phyloP scores from a whole-genome alignment of 495 filamentous ascomycete genomes.

The Aspergillus affinis region DNA sequence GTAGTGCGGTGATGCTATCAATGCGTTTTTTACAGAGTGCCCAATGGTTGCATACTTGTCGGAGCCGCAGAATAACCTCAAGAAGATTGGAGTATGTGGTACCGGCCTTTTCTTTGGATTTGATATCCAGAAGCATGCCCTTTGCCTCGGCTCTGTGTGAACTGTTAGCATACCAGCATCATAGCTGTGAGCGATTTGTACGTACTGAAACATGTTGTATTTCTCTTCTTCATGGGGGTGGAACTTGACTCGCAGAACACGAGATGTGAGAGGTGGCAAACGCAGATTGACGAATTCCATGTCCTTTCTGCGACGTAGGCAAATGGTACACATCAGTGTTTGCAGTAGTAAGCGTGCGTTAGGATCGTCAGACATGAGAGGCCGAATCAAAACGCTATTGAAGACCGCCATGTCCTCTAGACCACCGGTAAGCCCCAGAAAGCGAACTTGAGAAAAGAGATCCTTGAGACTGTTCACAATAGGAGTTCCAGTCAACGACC shows the following conservation, averaged over 20 bases:
- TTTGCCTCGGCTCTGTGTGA: constrained; percentile 63
- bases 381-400: constrained; percentile 70
- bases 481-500: constrained; percentile 81
- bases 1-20: constrained; percentile 62
- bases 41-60: constrained; percentile 90
- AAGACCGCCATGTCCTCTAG: constrained; percentile 75
- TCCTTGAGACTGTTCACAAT: constrained; percentile 80
- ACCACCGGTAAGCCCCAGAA: constrained; percentile 75
- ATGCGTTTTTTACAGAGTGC: constrained; percentile 73
- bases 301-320: constrained; percentile 80
- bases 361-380: constrained; percentile 58
- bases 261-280: constrained; percentile 76
- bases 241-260: constrained; percentile 76
- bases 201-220: constrained; percentile 72
- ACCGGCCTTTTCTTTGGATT: constrained; percentile 42
- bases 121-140: constrained; percentile 64
- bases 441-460: constrained; percentile 76
- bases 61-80: constrained; percentile 79
- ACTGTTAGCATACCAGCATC: constrained; percentile 21
- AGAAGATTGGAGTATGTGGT: constrained; percentile 66
- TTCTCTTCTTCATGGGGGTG: constrained; percentile 72
- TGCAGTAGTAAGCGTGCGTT: constrained; percentile 67
- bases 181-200: constrained; percentile 8
- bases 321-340: constrained; percentile 77
- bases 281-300: constrained; percentile 87